Percentiles rank a stretch among this genome's conserved stretches.
Conservation (phyloP, 768 basidiomycete genomes). For the Strobilomyces echinocephalus region DNA sequence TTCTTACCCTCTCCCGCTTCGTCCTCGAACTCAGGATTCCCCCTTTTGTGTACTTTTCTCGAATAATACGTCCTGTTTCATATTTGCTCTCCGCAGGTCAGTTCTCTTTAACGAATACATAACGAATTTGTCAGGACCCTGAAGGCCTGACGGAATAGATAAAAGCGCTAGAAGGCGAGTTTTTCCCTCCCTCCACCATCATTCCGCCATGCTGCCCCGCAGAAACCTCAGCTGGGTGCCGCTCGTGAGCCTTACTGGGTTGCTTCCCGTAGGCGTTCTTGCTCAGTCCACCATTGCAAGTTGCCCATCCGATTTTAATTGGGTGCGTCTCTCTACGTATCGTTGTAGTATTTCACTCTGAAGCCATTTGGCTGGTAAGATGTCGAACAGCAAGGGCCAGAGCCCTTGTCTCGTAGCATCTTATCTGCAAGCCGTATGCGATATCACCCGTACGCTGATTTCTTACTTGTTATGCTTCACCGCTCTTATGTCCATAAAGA, state of each 20-base stretch:
- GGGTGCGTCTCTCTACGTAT: constrained; percentile 22
- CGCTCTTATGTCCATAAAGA: constrained; percentile 26
- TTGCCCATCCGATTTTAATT: constrained; percentile 21
- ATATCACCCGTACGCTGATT: constrained; percentile 34
- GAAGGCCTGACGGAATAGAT: neutral
- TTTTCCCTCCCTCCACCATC: neutral
- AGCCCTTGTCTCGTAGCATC: constrained; percentile 45
- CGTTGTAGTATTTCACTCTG: neutral
- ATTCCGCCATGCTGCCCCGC: constrained; percentile 8
- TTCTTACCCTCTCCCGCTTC: too few species aligned
- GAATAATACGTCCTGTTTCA: too few species aligned
- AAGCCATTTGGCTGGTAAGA: constrained; percentile 13
- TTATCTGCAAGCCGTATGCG: constrained; percentile 40
- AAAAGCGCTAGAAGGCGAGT: neutral
- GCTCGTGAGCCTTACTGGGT: constrained; percentile 11
- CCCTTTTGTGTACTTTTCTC: too few species aligned
- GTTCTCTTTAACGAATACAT: too few species aligned
- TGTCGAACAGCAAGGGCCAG: constrained; percentile 42
- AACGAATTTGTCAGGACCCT: neutral
- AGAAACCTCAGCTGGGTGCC: constrained; percentile 8
- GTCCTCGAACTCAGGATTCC: too few species aligned
- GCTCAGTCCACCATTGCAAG: constrained; percentile 25
- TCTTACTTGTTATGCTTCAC: constrained; percentile 4
- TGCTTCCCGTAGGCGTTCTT: constrained; percentile 10
- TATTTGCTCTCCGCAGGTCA: too few species aligned